Conservation (phyloP, 768 basidiomycete genomes). For the Neoboletus subvelutipes region DNA sequence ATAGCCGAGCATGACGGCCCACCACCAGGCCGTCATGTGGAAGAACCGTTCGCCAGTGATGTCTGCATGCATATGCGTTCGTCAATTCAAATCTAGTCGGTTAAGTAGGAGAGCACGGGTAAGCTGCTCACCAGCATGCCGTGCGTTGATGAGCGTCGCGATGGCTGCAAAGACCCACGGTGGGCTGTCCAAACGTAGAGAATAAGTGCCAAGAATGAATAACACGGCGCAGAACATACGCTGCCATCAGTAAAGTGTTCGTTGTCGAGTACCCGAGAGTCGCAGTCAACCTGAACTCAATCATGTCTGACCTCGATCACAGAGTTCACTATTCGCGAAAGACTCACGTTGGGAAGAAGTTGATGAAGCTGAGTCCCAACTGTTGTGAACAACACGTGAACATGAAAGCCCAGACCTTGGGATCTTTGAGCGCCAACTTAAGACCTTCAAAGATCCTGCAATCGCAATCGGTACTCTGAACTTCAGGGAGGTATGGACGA, state of each 20-base stretch:
- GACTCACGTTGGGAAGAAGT: conserved; percentile 56
- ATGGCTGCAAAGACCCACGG: conserved; percentile 59
- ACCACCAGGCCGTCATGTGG: conserved; percentile 57
- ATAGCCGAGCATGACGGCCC: conserved; percentile 59
- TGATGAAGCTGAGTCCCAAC: conserved; percentile 58
- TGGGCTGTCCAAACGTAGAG: conserved; percentile 39
- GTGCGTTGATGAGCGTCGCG: conserved; percentile 51
- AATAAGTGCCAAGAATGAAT: background rate
- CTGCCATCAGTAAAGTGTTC: conserved; percentile 54
- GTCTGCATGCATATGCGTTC: conserved; percentile 33
- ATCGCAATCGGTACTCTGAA: background rate
- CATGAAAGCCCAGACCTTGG: conserved; percentile 52
- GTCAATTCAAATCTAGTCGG: background rate
- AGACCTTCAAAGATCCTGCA: conserved; percentile 29
- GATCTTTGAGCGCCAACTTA: conserved; percentile 55
- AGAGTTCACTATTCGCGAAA: background rate
- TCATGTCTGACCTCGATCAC: background rate
- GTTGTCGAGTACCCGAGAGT: conserved; percentile 65
- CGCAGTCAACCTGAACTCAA: conserved; percentile 44
- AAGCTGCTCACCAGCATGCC: conserved; percentile 46
- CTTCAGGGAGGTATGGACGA: too few species aligned
- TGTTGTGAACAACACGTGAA: conserved; percentile 53
- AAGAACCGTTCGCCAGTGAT: conserved; percentile 64
- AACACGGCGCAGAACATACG: conserved; percentile 38
- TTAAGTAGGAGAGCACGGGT: background rate